phyloP scores from a whole-genome alignment of 192 early-diverging fungal genomes.

The Coemansia biformis region DNA sequence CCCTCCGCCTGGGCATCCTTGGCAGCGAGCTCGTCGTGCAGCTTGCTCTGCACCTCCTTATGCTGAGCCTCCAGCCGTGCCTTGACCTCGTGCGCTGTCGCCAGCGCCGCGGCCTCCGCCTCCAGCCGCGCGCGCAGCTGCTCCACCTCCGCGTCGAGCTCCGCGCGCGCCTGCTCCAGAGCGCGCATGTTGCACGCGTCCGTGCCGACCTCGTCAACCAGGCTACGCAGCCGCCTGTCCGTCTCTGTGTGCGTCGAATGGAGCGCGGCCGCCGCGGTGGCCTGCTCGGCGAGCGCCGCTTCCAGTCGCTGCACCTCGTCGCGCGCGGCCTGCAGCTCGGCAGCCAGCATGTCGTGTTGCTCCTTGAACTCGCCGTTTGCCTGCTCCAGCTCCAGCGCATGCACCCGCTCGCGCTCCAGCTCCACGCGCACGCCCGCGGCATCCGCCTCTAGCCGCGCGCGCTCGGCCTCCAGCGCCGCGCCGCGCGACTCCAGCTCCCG shows the following conservation, averaged over 20 bases:
- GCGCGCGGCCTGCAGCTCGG: conserved; percentile 12
- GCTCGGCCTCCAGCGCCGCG: conserved; percentile 62
- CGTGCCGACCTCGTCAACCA: conserved; percentile 60
- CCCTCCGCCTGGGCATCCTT: conserved; percentile 75
- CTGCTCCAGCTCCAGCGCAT: conserved; percentile 51
- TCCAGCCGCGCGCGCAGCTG: conserved; percentile 62
- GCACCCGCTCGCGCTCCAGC: conserved; percentile 61
- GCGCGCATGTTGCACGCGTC: conserved; percentile 64
- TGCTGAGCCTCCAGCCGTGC: conserved; percentile 63
- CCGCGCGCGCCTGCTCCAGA: conserved; percentile 39
- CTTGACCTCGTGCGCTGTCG: conserved; percentile 64
- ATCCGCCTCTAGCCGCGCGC: conserved; percentile 61
- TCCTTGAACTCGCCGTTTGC: conserved; percentile 54
- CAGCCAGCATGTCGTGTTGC: conserved; percentile 47
- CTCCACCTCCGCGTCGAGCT: conserved; percentile 56
- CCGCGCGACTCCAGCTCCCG: conserved; percentile 57
- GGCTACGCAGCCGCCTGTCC: conserved; percentile 52
- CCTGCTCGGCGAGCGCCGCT: conserved; percentile 9
- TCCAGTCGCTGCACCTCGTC: conserved; percentile 6
- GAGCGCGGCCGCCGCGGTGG: conserved; percentile 15
- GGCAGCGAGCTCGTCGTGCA: conserved; percentile 55
- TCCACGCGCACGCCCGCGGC: conserved; percentile 56
- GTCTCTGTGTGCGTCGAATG: conserved; percentile 24
- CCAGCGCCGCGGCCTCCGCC: conserved; percentile 55
- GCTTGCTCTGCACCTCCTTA: conserved; percentile 59